Conservation (phyloP, 208 protist species). For the Wallacemonas sp. region DNA sequence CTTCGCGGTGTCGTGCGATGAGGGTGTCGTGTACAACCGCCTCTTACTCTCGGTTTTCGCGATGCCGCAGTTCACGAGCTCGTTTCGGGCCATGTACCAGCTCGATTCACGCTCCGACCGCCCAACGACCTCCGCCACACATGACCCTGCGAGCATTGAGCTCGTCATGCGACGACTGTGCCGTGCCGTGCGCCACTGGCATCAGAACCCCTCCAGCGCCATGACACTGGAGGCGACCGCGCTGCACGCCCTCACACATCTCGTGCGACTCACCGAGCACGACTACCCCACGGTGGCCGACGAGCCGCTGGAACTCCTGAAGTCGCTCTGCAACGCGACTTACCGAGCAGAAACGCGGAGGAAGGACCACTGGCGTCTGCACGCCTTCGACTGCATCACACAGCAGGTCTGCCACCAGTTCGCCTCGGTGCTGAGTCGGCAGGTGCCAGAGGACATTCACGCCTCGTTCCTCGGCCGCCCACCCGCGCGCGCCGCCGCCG, state of each 20-base stretch:
- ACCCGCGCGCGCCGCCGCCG: neutral
- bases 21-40: neutral
- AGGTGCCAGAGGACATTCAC: slow-evolving; percentile 31
- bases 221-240: slow-evolving; percentile 50
- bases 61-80: neutral
- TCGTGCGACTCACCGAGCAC: slow-evolving; percentile 30
- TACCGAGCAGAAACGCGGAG: slow-evolving; percentile 41
- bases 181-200: slow-evolving; percentile 30
- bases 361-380: slow-evolving; percentile 66
- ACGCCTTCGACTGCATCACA: slow-evolving; percentile 50
- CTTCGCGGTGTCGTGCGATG: neutral
- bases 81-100: neutral
- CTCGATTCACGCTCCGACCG: neutral
- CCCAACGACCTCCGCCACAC: neutral
- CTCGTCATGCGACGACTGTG: slow-evolving; percentile 19
- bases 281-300: slow-evolving; percentile 40
- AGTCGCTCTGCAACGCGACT: slow-evolving; percentile 52
- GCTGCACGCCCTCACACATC: slow-evolving; percentile 40
- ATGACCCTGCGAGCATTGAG: slow-evolving; percentile 6
- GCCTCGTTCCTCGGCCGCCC: neutral
- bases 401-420: slow-evolving; percentile 40
- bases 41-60: neutral
- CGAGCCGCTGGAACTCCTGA: slow-evolving; percentile 33
- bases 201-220: slow-evolving; percentile 37
- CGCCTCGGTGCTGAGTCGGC: slow-evolving; percentile 31